Evolutionary conservation across 305 asterid species (phyloP).

Genomic region (Fraxinus nigra): DNA sequence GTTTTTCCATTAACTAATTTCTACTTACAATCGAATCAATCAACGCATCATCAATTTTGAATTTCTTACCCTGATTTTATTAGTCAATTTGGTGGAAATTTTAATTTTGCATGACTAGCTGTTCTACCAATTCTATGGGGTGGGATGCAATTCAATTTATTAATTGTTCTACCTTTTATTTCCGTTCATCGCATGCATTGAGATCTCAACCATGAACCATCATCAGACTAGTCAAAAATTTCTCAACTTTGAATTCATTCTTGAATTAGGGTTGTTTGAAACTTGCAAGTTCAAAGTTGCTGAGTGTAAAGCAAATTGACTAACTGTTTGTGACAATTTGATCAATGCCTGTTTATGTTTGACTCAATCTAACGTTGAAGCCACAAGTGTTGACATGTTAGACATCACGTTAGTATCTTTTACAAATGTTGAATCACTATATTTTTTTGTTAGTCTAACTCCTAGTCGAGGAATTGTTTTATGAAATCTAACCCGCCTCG

Average conservation of each 20-base stretch:
- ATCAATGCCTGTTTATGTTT: no score
- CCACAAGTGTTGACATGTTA: not conserved
- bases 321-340: not conserved
- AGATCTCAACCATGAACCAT: not conserved
- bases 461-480: no score
- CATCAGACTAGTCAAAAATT: not conserved
- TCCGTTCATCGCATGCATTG: not conserved
- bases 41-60: no score
- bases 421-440: not conserved
- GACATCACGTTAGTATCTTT: not conserved
- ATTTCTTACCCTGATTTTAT: no score
- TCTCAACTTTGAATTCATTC: not conserved
- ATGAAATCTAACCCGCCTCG: no score
- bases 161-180: not conserved
- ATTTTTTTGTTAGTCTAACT: not conserved
- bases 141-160: not conserved
- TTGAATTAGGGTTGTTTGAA: not conserved
- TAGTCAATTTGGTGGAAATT: not conserved
- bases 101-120: not conserved
- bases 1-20: not conserved
- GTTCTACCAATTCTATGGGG: not conserved
- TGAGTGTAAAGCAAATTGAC: not conserved
- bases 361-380: no score
- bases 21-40: no score
- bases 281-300: not conserved